Evolutionary conservation across 129 eudicot species (phyloP).

Genomic region (Flaveria ramosissima): DNA sequence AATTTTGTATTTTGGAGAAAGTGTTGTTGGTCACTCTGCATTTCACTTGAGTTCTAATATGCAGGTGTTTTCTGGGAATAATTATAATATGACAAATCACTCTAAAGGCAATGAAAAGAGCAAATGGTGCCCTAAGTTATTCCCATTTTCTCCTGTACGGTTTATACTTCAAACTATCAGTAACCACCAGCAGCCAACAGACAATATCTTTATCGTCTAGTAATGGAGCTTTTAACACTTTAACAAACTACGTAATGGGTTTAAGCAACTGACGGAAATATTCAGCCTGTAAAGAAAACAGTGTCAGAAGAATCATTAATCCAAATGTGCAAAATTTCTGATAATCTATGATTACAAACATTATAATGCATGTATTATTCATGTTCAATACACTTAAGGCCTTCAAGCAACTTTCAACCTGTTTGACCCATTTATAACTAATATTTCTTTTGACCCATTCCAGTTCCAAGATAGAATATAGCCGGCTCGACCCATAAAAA

Average conservation of each 20-base stretch:
- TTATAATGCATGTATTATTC: no score
- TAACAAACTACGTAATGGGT: constrained; percentile 58
- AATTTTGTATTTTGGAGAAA: constrained; percentile 28
- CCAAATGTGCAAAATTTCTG: no score
- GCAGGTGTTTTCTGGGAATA: not conserved
- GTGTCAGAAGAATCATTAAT: no score
- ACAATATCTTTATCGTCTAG: constrained; percentile 22
- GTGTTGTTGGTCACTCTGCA: constrained; percentile 52
- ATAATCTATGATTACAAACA: no score
- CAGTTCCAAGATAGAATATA: no score
- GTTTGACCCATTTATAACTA: no score
- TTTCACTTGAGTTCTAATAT: constrained; percentile 25
- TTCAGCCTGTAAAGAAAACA: no score
- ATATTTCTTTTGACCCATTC: no score
- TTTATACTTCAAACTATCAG: constrained; percentile 26
- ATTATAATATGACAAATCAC: constrained; percentile 12
- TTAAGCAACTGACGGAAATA: no score
- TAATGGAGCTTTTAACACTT: constrained; percentile 12
- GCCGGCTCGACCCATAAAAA: no score
- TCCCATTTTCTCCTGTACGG: constrained; percentile 33
- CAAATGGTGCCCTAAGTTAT: constrained; percentile 32
- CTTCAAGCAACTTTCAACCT: no score
- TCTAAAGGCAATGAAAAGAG: constrained; percentile 26
- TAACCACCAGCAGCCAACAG: constrained; percentile 9
- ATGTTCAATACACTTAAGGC: no score